Conservation (phyloP, 2,329 filamentous ascomycete genomes). For the Pseudocercospora crystallina region DNA sequence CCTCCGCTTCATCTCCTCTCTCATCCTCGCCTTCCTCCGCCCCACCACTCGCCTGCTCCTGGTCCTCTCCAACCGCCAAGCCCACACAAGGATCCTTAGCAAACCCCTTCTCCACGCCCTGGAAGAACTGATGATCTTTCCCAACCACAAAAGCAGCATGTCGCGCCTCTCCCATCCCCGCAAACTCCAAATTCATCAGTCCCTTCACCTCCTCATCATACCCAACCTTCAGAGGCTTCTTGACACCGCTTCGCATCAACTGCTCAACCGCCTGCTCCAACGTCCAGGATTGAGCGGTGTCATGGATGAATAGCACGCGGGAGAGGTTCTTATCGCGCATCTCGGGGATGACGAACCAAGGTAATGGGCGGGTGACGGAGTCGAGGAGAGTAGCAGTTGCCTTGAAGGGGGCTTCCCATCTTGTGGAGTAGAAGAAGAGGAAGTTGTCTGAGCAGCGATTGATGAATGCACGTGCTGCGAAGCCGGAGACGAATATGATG, state of each 20-base stretch:
- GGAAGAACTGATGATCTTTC: slow-evolving; percentile 5
- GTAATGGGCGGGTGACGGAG: slow-evolving; percentile 11
- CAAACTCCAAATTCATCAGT: slow-evolving; percentile 11
- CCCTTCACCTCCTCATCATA: neutral
- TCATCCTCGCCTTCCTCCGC: too few species aligned
- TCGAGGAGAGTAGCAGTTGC: slow-evolving; percentile 9
- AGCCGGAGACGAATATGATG: slow-evolving; percentile 23
- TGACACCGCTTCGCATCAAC: slow-evolving; percentile 3
- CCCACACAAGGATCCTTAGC: slow-evolving; percentile 10
- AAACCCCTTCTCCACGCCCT: neutral
- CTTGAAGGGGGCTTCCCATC: neutral
- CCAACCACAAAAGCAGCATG: neutral
- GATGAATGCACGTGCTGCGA: slow-evolving; percentile 17
- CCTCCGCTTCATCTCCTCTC: neutral
- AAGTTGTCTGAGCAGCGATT: slow-evolving; percentile 1
- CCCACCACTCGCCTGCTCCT: too few species aligned
- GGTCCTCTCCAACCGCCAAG: too few species aligned
- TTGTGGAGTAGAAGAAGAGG: slow-evolving; percentile 9
- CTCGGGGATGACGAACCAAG: neutral
- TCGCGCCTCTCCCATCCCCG: slow-evolving; percentile 11
- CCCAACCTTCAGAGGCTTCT: slow-evolving; percentile 1
- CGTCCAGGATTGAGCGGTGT: neutral
- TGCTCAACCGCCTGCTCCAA: slow-evolving; percentile 2
- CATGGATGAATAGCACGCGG: slow-evolving; percentile 13
- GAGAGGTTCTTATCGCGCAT: slow-evolving; percentile 6